Evolutionary conservation across 2,329 filamentous ascomycete species (phyloP).

Genomic region (Thelonectria blattea): DNA sequence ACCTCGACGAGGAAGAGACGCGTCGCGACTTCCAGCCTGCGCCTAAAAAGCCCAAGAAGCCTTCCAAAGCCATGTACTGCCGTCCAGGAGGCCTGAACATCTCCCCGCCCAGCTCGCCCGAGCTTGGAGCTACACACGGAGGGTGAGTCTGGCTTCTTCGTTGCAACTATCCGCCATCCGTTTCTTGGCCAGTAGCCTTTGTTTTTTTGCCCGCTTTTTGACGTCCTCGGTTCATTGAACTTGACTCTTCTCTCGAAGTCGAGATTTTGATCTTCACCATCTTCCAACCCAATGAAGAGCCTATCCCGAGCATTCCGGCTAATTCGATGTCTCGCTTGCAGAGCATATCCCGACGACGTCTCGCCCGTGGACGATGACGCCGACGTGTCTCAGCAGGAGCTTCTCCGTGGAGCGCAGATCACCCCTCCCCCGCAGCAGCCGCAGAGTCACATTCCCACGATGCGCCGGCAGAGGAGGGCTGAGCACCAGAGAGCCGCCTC

Average conservation of each 20-base stretch:
- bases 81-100: constrained; percentile 54
- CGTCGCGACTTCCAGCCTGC: constrained; percentile 14
- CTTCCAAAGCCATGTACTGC: constrained; percentile 37
- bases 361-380: constrained; percentile 59
- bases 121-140: constrained; percentile 45
- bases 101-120: constrained; percentile 65
- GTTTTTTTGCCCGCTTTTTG: neutral
- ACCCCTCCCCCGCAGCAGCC: constrained; percentile 21
- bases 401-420: constrained; percentile 26
- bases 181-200: constrained; percentile 27
- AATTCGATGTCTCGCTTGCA: constrained; percentile 36
- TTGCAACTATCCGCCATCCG: neutral
- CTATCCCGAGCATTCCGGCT: constrained; percentile 22
- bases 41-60: constrained; percentile 47
- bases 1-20: constrained; percentile 30
- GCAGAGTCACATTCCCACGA: constrained; percentile 56
- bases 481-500: constrained; percentile 48
- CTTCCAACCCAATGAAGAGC: constrained; percentile 21
- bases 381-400: constrained; percentile 43
- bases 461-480: constrained; percentile 58
- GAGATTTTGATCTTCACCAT: neutral
- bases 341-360: constrained; percentile 47
- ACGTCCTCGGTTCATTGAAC: neutral
- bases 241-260: neutral
- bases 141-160: constrained; percentile 47